Evolutionary conservation across 352 stramenopile genomes (phyloP).

Genomic region (Globisporangium irregulare): DNA sequence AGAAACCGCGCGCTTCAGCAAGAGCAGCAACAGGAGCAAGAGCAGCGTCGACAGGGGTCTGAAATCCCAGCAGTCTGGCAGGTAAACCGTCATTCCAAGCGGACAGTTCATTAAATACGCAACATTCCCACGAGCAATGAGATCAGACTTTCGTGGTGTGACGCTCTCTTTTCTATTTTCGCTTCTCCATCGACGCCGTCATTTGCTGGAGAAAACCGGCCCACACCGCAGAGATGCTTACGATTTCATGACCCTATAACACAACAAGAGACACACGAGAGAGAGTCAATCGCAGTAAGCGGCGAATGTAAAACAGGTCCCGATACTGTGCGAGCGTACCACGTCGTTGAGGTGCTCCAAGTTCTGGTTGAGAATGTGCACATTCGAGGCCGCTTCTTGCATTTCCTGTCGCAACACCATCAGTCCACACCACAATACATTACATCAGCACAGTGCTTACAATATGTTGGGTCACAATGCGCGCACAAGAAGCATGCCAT

Average conservation of each 20-base stretch:
- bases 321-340: constrained; percentile 23
- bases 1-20: constrained; percentile 32
- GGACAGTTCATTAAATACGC: constrained; percentile 7
- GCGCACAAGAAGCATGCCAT: background rate
- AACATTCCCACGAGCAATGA: background rate
- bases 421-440: no score
- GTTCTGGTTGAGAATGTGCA: constrained; percentile 80
- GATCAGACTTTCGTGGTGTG: background rate
- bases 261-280: background rate
- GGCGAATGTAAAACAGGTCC: background rate
- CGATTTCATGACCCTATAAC: constrained; percentile 62
- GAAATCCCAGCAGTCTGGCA: constrained; percentile 13
- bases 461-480: no score
- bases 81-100: constrained; percentile 9
- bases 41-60: constrained; percentile 9
- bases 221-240: constrained; percentile 71
- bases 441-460: no score
- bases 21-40: constrained; percentile 17
- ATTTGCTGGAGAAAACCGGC: constrained; percentile 64
- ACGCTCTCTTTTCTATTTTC: constrained; percentile 28
- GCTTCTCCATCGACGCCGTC: constrained; percentile 39
- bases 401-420: constrained; percentile 42
- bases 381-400: constrained; percentile 78
- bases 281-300: background rate
- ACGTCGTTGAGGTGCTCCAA: constrained; percentile 82